phyloP scores from a whole-genome alignment of 805 yeast species.

The Kazachstania martiniae region DNA sequence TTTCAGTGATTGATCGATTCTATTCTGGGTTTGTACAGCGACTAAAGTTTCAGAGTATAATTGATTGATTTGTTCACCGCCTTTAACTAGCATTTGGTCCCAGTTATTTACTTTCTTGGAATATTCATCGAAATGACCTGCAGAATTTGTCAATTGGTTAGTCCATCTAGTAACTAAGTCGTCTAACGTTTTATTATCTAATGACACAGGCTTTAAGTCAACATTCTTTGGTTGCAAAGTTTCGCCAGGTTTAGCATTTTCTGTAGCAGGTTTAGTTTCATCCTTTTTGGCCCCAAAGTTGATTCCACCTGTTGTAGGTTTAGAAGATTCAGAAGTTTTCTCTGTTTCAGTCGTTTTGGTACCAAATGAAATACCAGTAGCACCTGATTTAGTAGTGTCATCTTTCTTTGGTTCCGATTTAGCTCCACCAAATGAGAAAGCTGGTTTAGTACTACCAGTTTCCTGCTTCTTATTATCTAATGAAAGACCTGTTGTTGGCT shows the following conservation, averaged over 20 bases:
- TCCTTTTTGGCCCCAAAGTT: conserved; percentile 9
- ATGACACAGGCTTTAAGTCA: conserved; percentile 59
- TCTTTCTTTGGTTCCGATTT: conserved; percentile 5
- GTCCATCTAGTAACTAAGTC: conserved; percentile 93
- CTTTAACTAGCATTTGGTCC: conserved; percentile 75
- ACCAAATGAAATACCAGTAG: conserved; percentile 12
- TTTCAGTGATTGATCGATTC: conserved; percentile 75
- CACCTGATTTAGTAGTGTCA: conserved; percentile 3
- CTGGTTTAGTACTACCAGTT: conserved; percentile 4
- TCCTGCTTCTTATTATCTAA: conserved; percentile 9
- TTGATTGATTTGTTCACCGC: conserved; percentile 75
- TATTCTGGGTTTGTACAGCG: conserved; percentile 77
- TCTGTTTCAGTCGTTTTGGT: conserved; percentile 9
- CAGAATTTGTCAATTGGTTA: conserved; percentile 61
- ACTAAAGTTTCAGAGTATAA: conserved; percentile 65
- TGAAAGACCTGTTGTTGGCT: conserved; percentile 11
- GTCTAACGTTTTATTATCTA: conserved; percentile 86
- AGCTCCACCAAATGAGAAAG: conserved; percentile 22
- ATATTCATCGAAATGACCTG: conserved; percentile 64
- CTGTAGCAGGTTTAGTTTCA: conserved; percentile 6
- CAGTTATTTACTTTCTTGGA: conserved; percentile 68
- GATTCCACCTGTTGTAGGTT: conserved; percentile 6
- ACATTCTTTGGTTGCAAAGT: conserved; percentile 36
- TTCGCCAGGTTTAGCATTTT: conserved; percentile 4
- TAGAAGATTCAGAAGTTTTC: conserved; percentile 1